phyloP scores from a whole-genome alignment of 2,329 filamentous ascomycete species.

The Fusarium citri region DNA sequence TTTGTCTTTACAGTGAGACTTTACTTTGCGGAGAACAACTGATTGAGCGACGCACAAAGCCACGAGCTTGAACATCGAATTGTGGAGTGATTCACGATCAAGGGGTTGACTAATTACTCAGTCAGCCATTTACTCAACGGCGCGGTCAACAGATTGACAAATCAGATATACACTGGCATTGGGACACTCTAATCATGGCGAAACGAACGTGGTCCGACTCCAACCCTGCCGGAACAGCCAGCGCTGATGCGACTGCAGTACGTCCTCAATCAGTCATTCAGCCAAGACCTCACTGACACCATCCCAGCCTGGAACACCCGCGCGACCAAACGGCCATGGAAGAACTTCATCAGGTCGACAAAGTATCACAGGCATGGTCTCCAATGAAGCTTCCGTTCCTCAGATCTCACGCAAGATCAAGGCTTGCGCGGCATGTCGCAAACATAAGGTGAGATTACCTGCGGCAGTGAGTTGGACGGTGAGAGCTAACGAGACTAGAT shows the following conservation, averaged over 20 bases:
- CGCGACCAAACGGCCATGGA: slow-evolving; percentile 35
- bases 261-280: neutral
- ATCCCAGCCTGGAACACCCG: slow-evolving; percentile 23
- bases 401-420: slow-evolving; percentile 56
- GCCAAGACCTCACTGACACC: slow-evolving; percentile 13
- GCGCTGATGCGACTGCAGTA: slow-evolving; percentile 24
- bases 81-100: neutral
- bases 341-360: slow-evolving; percentile 35
- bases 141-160: neutral
- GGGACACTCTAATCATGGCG: slow-evolving; percentile 23
- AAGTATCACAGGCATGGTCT: slow-evolving; percentile 22
- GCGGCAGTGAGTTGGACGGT: fast-evolving
- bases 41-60: no score
- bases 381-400: slow-evolving; percentile 41
- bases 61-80: neutral
- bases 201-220: slow-evolving; percentile 45
- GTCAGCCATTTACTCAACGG: slow-evolving; percentile 4
- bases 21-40: no score
- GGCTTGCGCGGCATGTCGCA: slow-evolving; percentile 56
- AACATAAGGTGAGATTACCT: slow-evolving; percentile 51
- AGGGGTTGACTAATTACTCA: slow-evolving; percentile 9
- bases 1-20: no score
- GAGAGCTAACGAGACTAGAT: slow-evolving; percentile 46
- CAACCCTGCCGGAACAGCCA: slow-evolving; percentile 25
- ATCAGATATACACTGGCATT: neutral